These are phyloP conservation scores for Ceratocystis huliohia DNA, from an alignment of 2,329 filamentous ascomycete species.

Conservation along the genomic window DNA sequence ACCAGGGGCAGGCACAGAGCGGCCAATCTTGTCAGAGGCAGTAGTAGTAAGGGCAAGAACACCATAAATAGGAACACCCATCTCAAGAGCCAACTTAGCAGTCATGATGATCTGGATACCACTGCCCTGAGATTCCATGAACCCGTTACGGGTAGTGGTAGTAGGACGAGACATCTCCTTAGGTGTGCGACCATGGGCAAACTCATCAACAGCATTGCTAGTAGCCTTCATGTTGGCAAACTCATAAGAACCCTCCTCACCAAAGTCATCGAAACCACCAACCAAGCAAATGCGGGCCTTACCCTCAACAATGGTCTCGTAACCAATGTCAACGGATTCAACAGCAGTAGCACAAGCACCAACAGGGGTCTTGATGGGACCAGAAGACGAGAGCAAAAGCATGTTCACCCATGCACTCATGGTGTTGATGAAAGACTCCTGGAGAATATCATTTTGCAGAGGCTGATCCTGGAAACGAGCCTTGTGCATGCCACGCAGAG, in stretches of 20 bases:
- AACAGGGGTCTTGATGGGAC: conserved; percentile 95
- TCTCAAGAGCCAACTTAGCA: conserved; percentile 85
- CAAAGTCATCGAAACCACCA: conserved; percentile 97
- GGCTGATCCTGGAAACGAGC: conserved; percentile 94
- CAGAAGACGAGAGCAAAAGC: conserved; percentile 90
- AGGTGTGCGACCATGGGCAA: conserved; percentile 86
- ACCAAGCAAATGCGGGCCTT: conserved; percentile 97
- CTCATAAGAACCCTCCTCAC: conserved; percentile 97
- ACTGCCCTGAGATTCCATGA: conserved; percentile 98
- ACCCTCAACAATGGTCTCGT: conserved; percentile 95
- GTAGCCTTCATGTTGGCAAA: conserved; percentile 99
- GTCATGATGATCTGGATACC: conserved; percentile 99
- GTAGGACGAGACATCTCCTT: conserved; percentile 96
- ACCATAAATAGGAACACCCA: conserved; percentile 97
- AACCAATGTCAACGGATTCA: conserved; percentile 93
- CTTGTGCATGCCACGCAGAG: conserved; percentile 95
- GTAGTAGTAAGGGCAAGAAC: conserved; percentile 87
- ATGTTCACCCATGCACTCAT: conserved; percentile 99
- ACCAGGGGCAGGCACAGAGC: conserved; percentile 89
- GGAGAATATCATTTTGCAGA: conserved; percentile 95
- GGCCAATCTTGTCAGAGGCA: conserved; percentile 97
- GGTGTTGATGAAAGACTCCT: conserved; percentile 99
- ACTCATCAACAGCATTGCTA: conserved; percentile 93
- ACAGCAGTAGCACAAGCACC: conserved; percentile 95
- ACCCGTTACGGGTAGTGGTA: conserved; percentile 90